Conservation (phyloP, 306 rosid species). For the Boehmeria nivea region DNA sequence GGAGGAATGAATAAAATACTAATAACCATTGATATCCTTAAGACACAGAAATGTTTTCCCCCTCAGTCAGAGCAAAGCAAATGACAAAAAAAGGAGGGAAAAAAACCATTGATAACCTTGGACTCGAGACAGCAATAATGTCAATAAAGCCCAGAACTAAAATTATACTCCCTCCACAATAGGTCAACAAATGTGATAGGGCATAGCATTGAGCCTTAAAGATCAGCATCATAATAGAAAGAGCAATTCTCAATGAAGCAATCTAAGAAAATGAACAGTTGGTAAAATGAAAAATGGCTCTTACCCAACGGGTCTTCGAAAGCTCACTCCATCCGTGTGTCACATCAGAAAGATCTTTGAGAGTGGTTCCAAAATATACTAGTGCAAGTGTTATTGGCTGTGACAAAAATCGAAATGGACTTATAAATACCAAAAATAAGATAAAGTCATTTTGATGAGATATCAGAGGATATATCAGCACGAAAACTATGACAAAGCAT, state of each 20-base stretch:
- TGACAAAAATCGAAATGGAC: constrained; percentile 20
- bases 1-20: too few relatives aligned
- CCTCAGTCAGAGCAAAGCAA: too few relatives aligned
- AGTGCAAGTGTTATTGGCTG: constrained; percentile 93
- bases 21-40: background rate
- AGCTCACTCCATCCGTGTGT: constrained; percentile 91
- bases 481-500: background rate
- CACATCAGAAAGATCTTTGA: constrained; percentile 93
- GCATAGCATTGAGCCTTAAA: background rate
- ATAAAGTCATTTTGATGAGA: background rate
- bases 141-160: too few relatives aligned
- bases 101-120: too few relatives aligned
- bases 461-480: too few relatives aligned
- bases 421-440: constrained; percentile 16
- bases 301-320: constrained; percentile 86
- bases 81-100: too few relatives aligned
- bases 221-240: background rate
- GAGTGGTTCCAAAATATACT: constrained; percentile 89
- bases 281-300: constrained; percentile 12
- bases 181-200: too few relatives aligned
- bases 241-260: background rate
- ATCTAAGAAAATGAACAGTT: background rate
- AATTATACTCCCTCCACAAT: too few relatives aligned
- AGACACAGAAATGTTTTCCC: background rate
- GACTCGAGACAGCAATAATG: too few relatives aligned